A percentile compares a stretch with the other conserved stretches of the same genome.
Conservation (phyloP, 805 yeast genomes). For the Candida loeiensis region DNA sequence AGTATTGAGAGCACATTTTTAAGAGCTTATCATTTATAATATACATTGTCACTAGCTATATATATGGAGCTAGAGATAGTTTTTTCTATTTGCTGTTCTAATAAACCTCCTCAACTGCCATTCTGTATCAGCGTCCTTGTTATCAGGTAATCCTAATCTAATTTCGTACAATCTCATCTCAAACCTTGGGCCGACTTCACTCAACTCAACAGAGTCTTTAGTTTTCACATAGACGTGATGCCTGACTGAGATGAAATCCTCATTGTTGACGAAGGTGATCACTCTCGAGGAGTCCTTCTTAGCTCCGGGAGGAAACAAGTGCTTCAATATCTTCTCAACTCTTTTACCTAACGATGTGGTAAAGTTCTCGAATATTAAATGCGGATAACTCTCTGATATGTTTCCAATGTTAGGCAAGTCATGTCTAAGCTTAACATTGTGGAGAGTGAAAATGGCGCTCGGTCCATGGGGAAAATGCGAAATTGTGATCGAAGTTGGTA, state of each 20-base stretch:
- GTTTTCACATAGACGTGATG: constrained; percentile 93
- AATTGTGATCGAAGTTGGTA: constrained; percentile 88
- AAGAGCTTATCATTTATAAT: constrained; percentile 2
- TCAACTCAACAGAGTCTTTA: constrained; percentile 81
- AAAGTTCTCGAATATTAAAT: constrained; percentile 88
- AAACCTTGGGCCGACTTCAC: constrained; percentile 98
- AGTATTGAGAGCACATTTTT: background rate
- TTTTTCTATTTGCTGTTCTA: constrained; percentile 93
- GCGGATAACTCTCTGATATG: constrained; percentile 90
- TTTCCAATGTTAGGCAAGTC: constrained; percentile 84
- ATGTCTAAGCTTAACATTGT: constrained; percentile 91
- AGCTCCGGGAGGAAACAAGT: constrained; percentile 95
- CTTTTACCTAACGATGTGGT: constrained; percentile 77
- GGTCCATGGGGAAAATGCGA: constrained; percentile 99
- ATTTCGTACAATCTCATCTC: constrained; percentile 93
- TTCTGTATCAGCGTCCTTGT: constrained; percentile 96
- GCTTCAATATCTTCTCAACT: constrained; percentile 75
- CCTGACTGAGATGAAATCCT: constrained; percentile 90
- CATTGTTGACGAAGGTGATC: constrained; percentile 85
- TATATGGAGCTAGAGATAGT: constrained; percentile 48
- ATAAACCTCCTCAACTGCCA: constrained; percentile 93
- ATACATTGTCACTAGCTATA: constrained; percentile 4
- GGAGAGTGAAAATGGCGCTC: constrained; percentile 88
- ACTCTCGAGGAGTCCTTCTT: constrained; percentile 87
- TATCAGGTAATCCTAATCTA: constrained; percentile 85